Conservation (phyloP, 371 early-diverging fungal species). For the Lichtheimia ornata region DNA sequence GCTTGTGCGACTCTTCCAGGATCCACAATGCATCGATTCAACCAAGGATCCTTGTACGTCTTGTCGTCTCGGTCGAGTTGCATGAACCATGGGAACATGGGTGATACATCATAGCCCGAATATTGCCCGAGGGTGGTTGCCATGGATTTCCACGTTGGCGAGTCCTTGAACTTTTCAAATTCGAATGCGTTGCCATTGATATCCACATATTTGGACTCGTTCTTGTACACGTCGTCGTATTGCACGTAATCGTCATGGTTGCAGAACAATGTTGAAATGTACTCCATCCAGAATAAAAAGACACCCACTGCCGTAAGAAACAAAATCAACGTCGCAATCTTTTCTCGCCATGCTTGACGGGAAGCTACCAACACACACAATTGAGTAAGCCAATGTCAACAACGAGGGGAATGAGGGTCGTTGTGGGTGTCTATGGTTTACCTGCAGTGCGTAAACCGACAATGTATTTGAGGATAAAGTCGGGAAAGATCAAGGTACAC, state of each 20-base stretch:
- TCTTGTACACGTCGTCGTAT: conserved; percentile 27
- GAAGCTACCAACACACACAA: conserved; percentile 21
- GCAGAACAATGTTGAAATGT: conserved; percentile 43
- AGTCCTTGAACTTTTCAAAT: conserved; percentile 22
- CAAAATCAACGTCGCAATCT: conserved; percentile 37
- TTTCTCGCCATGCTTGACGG: conserved; percentile 52
- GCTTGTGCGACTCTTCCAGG: conserved; percentile 24
- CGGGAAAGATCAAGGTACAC: conserved; percentile 29
- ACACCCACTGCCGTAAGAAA: conserved; percentile 28
- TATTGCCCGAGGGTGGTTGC: conserved; percentile 35
- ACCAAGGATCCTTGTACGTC: conserved; percentile 21
- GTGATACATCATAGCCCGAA: conserved; percentile 42
- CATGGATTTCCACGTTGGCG: conserved; percentile 6
- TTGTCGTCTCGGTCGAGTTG: conserved; percentile 22
- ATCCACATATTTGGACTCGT: conserved; percentile 29
- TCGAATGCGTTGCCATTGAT: conserved; percentile 48
- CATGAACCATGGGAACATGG: conserved; percentile 47
- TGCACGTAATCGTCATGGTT: conserved; percentile 32
- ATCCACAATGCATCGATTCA: conserved; percentile 30
- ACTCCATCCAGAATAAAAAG: conserved; percentile 48
- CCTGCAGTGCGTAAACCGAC: conserved; percentile 34
- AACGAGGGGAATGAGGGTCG: neutral
- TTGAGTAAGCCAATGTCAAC: neutral
- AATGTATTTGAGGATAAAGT: conserved; percentile 31
- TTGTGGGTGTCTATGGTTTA: no score